Evolutionary conservation across 345 rosid species (phyloP), one percentile per base, ranked within the genome.

Genomic region (Cardamine occulta): DNA sequence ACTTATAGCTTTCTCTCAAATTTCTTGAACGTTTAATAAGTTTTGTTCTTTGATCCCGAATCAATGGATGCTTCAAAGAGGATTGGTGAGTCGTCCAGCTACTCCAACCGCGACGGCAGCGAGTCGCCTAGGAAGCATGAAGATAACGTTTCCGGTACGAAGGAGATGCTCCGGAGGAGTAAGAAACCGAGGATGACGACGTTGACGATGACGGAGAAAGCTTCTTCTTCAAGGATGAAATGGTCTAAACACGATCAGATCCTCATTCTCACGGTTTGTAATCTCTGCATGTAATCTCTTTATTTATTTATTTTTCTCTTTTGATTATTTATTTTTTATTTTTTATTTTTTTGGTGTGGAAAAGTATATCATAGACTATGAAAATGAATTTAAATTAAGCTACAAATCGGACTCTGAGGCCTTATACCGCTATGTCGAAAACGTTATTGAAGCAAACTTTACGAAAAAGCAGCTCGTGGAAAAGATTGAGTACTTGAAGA

Each of bases 391-490:
- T 7, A 3, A 35, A 37, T 1, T 48, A 42, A 55, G 60, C 17
- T 51, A 64, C 17, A 7, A 5, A 7, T 26, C 44, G 6, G 61
- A 77, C 7, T 28, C 15, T 45, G 72, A 19, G 57, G 76, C 9
- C 0, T 77, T 77, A 10, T 64, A 42, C 59, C 31, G 1, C 2
- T 64, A 13, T 12, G 8, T 56, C 15, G 47, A 63, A 5, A 54
- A 21, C 4, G 39, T 4, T 26, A 35, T 71, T 1, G 28, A 71
- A 18, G n/a, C 58, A 1, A 13, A 19, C 0, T 56, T 63, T 17
- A 56, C 80, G 0, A 71, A 26, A 9, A 3, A 3, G 35, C 76
- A 71, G 76, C 61, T 77, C 26, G 21, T 44, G 1, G 15, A 47
- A 35, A 77, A 77, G 54, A 61, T 71, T 17, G 39, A 51, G 29